Base-by-base conservation (phyloP, 768 basidiomycete genomes). In the Dentipellis fragilis region DNA sequence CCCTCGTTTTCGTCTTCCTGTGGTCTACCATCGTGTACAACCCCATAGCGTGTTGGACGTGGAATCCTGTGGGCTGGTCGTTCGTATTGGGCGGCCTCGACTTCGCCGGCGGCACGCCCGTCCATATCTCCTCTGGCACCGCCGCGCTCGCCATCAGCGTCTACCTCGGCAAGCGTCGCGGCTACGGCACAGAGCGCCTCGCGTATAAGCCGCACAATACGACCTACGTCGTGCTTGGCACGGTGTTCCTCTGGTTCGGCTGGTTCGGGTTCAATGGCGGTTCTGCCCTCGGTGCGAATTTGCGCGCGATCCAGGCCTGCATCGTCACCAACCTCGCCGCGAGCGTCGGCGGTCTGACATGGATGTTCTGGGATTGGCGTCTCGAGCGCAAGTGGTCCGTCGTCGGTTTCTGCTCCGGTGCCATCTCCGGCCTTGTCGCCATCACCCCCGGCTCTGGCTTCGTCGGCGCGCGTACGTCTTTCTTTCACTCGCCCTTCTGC, bases 201-300 rank as follows among this genome's bases (percentile, higher is more conserved):
- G 87, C 90, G 1, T 98, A 94, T 79, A 94, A 85, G 70, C 93
- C 95, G 0, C 89, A 94, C 67, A 96, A 95, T 68, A 89, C 91
- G 16, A 85, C 86, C 22, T 93, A 93, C 65, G 91, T 97, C 58
- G 76, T 96, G 46, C 74, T 96, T n/a, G 95, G 95, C 10, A 98
- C 95, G 0, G 81, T 87, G 2, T 79, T 95, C 66, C 88, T 97
- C 52, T 96, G 93, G 92, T 90, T 92, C 56, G 89, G 89, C 4
- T 97, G 94, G 94, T 91, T 95, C 58, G 91, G 90, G 1, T 93
- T 93, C 78, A 93, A 93, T 69, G 94, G 94, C 7, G 95, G 95
- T 21, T 87, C 84, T 14, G 93, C 93, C 9, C 80, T 97, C 59
- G 79, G 84, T 22, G 93, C 93, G 39, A 95, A 93, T 70, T 73